These are phyloP conservation scores for Russula emetica DNA, from an alignment of 768 basidiomycete species.

Conservation along the genomic window DNA sequence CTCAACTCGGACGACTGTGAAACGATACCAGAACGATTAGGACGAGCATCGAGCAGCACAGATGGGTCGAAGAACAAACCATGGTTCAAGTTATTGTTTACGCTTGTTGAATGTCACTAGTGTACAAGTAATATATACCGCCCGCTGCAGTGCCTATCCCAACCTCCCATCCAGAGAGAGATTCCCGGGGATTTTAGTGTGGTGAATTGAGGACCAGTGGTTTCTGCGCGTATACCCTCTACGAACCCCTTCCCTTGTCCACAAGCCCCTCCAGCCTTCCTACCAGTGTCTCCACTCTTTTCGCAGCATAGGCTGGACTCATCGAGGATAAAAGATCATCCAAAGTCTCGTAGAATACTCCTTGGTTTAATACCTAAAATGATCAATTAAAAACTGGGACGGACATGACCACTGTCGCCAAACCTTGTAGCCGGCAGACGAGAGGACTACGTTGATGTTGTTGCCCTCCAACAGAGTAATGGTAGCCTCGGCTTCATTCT, in stretches of 20 bases:
- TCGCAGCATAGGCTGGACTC: slow-evolving; percentile 19
- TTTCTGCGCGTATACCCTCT: not conserved
- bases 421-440: slow-evolving; percentile 23
- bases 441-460: slow-evolving; percentile 19
- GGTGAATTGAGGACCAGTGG: not conserved
- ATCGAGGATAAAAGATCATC: slow-evolving; percentile 23
- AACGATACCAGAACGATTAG: not conserved
- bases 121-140: not conserved
- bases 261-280: slow-evolving; percentile 14
- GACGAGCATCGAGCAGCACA: slow-evolving; percentile 4
- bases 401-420: not conserved
- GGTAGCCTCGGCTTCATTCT: slow-evolving; percentile 18
- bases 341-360: slow-evolving; percentile 22
- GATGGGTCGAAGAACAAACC: slow-evolving; percentile 26
- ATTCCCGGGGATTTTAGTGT: not conserved
- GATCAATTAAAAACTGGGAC: not conserved
- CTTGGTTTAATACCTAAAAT: slow-evolving; percentile 14
- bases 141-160: not conserved
- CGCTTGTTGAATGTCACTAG: not conserved
- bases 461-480: slow-evolving; percentile 21
- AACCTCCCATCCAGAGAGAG: not conserved
- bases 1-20: slow-evolving; percentile 82
- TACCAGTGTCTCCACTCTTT: slow-evolving; percentile 10
- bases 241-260: not conserved
- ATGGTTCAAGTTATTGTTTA: slow-evolving; percentile 17